phyloP scores from a whole-genome alignment of 2,329 filamentous ascomycete species.

The Phaeosphaeriaceae sp. region DNA sequence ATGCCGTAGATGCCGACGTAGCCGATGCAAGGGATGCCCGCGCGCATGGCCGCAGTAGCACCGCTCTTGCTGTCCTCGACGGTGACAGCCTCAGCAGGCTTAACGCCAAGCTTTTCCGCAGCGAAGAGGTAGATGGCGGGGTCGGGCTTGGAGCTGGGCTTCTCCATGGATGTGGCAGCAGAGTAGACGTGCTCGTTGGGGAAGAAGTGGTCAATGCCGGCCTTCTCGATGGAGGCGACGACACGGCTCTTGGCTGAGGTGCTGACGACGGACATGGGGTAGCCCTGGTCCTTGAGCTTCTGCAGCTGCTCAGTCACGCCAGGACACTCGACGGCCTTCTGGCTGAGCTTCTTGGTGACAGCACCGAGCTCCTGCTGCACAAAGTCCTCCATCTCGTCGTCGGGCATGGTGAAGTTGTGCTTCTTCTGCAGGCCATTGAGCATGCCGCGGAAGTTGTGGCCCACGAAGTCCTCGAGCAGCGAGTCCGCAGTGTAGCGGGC shows the following conservation, averaged over 20 bases:
- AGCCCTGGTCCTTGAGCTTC: conserved; percentile 69
- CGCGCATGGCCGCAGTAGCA: conserved; percentile 77
- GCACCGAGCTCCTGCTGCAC: conserved; percentile 81
- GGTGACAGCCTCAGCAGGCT: conserved; percentile 75
- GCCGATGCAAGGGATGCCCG: conserved; percentile 80
- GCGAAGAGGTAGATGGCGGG: conserved; percentile 87
- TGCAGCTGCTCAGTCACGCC: conserved; percentile 74
- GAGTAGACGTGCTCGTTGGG: conserved; percentile 77
- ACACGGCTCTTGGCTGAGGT: conserved; percentile 82
- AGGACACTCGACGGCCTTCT: conserved; percentile 71
- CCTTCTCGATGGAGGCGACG: conserved; percentile 78
- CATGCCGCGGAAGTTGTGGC: conserved; percentile 95
- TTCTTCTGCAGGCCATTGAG: conserved; percentile 77
- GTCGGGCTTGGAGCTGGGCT: conserved; percentile 89
- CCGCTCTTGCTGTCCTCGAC: conserved; percentile 91
- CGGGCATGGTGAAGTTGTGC: conserved; percentile 74
- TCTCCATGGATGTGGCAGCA: conserved; percentile 78
- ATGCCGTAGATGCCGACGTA: conserved; percentile 75
- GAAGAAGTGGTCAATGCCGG: conserved; percentile 83
- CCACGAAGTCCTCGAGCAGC: conserved; percentile 87
- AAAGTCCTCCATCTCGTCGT: conserved; percentile 75
- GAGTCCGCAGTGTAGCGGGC: conserved; percentile 78
- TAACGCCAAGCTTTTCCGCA: conserved; percentile 75
- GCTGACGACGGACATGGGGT: conserved; percentile 81
- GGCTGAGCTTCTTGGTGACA: conserved; percentile 81